Conservation (phyloP, 345 rosid species). For the Pistacia atlantica region DNA sequence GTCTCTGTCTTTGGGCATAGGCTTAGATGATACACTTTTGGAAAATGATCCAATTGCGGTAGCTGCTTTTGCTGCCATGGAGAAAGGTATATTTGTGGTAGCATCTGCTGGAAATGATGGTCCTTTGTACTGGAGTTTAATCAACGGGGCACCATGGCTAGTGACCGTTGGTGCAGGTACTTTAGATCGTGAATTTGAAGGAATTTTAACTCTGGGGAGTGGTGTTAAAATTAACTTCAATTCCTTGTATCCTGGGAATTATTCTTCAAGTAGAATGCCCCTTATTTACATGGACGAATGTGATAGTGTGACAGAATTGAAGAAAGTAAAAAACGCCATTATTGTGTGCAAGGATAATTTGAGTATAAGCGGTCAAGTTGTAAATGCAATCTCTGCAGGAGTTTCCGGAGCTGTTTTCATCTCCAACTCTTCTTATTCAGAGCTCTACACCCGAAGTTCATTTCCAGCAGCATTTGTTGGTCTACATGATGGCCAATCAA, state of each 20-base stretch:
- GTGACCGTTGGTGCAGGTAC: slow-evolving; percentile 44
- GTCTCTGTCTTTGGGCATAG: slow-evolving; percentile 37
- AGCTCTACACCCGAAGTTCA: slow-evolving; percentile 26
- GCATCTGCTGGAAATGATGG: slow-evolving; percentile 58
- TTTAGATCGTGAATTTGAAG: slow-evolving; percentile 36
- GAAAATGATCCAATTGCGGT: slow-evolving; percentile 40
- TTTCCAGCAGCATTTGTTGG: slow-evolving; percentile 40
- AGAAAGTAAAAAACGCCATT: slow-evolving; percentile 25
- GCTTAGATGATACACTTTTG: slow-evolving; percentile 6
- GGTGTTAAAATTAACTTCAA: slow-evolving; percentile 26
- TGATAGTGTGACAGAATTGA: slow-evolving; percentile 26
- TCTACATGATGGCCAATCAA: slow-evolving; percentile 22
- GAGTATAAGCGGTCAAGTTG: slow-evolving; percentile 27
- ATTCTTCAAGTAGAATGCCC: slow-evolving; percentile 9
- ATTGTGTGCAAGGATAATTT: slow-evolving; percentile 35
- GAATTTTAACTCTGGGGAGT: slow-evolving; percentile 34
- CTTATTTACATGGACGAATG: slow-evolving; percentile 42
- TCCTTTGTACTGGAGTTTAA: slow-evolving; percentile 21
- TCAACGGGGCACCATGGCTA: slow-evolving; percentile 52
- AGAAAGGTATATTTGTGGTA: slow-evolving; percentile 39
- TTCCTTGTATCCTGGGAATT: slow-evolving; percentile 42
- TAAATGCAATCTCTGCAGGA: slow-evolving; percentile 29
- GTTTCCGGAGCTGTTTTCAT: slow-evolving; percentile 44
- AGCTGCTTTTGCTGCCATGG: slow-evolving; percentile 46
- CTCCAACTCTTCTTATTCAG: slow-evolving; percentile 14